phyloP scores from a whole-genome alignment of 2,329 filamentous ascomycete genomes.

The Pseudogymnoascus sp. region DNA sequence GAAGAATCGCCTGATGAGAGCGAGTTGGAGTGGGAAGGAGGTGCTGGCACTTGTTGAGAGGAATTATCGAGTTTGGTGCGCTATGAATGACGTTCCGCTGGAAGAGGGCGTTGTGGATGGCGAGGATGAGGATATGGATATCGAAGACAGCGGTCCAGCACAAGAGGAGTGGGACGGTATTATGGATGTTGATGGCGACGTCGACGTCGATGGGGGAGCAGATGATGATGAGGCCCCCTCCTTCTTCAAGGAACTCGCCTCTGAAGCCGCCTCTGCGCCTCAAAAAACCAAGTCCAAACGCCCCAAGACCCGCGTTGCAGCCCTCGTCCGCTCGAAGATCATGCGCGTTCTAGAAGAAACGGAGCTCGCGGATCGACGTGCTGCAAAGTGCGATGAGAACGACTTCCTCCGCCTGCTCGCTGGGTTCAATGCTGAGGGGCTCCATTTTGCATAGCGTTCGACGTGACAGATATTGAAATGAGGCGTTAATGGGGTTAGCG shows the following conservation, averaged over 20 bases:
- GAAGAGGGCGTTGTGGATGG: conserved; percentile 55
- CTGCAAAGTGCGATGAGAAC: conserved; percentile 83
- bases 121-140: conserved; percentile 40
- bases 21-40: conserved; percentile 71
- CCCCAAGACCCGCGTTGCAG: conserved; percentile 70
- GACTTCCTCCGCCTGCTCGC: conserved; percentile 77
- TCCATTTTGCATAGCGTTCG: conserved; percentile 66
- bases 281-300: conserved; percentile 60
- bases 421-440: conserved; percentile 84
- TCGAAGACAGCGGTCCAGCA: conserved; percentile 39
- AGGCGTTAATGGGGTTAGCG: not conserved
- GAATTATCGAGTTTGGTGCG: conserved; percentile 87
- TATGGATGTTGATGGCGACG: conserved; percentile 42
- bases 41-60: conserved; percentile 75
- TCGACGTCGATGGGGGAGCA: conserved; percentile 26
- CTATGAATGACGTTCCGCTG: conserved; percentile 71
- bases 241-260: conserved; percentile 65
- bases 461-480: not conserved
- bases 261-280: conserved; percentile 27
- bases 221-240: conserved; percentile 66
- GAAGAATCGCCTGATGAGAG: conserved; percentile 84
- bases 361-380: conserved; percentile 69
- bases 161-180: conserved; percentile 45
- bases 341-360: conserved; percentile 78
- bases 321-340: conserved; percentile 81